Base-by-base conservation (phyloP, 352 stramenopile genomes). In the Phytophthora fragariaefolia region DNA sequence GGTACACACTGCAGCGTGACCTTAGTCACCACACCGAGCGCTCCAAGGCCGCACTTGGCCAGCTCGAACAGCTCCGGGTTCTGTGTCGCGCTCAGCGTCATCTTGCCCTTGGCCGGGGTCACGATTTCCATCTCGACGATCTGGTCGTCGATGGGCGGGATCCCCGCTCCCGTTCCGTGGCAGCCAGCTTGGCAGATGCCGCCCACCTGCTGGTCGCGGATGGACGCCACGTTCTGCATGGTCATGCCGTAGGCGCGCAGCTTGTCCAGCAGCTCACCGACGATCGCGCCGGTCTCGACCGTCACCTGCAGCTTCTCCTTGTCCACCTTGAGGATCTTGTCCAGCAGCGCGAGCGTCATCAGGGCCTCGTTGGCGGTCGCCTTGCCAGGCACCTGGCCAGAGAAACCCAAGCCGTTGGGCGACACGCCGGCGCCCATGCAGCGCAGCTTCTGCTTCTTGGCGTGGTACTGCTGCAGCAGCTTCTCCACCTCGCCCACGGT, bases 201-300 rank as follows among this genome's bases (percentile, higher is more conserved):
- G 28, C 96, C 97, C 32, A 99, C 91, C 66, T 99, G 97, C 70
- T 99, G 98, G 73, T 99, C 95, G 32, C 94, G 96, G 74, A 99
- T 99, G 4, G 93, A 99, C 24, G 97, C 97, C n/a, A 99, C 91
- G 63, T 99, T 99, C 49, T 98, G 92, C 71, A 99, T 95, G 24
- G 97, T 99, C 58, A 99, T 77, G 42, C 90, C 88, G 67, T 98
- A 75, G 18, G 58, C 69, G 7, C 85, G 82, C 17, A 94, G 69
- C 59, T 91, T 87, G 58, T 90, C 81, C 52, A 95, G 81, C 52
- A 95, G 62, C 38, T 93, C 76, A 13, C 85, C 87, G 42, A 95
- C 84, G 38, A 93, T 85, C 56, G 88, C 76, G 5, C 85, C 85
- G 2, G 82, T 77, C 69, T 95, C 79, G 6, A 99, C 96, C 5